Evolutionary conservation across 805 yeast genomes (phyloP), one percentile per base, ranked within the genome.

Genomic region (Kodamaea restingae): DNA sequence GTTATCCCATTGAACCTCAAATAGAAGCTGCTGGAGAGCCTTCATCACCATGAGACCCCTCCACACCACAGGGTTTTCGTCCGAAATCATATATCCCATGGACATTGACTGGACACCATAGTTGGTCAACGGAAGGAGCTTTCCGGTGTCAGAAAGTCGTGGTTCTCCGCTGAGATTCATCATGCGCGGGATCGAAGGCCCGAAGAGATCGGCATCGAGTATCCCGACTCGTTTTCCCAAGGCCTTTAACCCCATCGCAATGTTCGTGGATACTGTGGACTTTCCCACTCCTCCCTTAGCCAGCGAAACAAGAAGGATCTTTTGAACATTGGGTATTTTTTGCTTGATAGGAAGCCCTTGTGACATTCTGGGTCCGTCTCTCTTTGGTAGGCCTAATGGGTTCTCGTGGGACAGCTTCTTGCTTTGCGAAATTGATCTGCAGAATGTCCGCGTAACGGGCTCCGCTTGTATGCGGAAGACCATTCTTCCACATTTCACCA

Each of bases 241-340:
- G 18, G 65, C 52, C 29, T 74, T 74, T 36, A 87, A 58, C 0
- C 86, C 74, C 26, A 81, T 52, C 0, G 95, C 90, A 8, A 82
- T 48, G 49, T 87, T 87, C 6, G 78, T 79, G 1, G 82, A 64
- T 1, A 84, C 85, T 0, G 91, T 84, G 1, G 88, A 81, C 54
- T 84, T 84, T 0, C 91, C 91, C 8, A 84, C 91, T 0, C 91
- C 91, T 2, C 91, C 91, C 54, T 84, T 84, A 2, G 86, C 87
- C 2, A 88, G 81, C 0, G 88, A 71, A 0, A 84, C 88, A 2
- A 85, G 68, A 1, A 87, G 45, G 2, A 85, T 70, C 36, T 73
- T 78, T 6, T 67, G 60, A 2, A 84, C 91, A n/a, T 75, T 75
- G 0, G 81, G 75, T 22, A 87, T 75, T 12, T 60, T 58, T 42